Conservation (phyloP, 1,139 yeast species). For the Tardiomyces digboiensis region DNA sequence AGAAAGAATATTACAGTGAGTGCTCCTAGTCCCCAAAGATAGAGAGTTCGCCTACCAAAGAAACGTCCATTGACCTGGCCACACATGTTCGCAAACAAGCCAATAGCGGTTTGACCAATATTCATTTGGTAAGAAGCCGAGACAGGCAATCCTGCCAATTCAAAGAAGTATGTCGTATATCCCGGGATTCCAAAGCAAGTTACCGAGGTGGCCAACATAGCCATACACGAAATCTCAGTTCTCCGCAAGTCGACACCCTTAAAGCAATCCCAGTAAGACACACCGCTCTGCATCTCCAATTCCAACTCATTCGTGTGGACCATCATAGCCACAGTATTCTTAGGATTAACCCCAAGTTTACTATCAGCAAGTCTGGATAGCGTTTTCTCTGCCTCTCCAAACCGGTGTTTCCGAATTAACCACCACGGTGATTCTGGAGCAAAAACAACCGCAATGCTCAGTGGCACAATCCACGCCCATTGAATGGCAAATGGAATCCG, state of each 20-base stretch:
- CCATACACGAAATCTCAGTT: constrained; percentile 42
- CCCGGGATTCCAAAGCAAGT: constrained; percentile 41
- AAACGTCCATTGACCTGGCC: constrained; percentile 39
- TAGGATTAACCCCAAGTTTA: constrained; percentile 15
- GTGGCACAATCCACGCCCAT: constrained; percentile 52
- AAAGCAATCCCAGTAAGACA: constrained; percentile 41
- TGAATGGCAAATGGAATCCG: constrained; percentile 42
- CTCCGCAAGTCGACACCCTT: constrained; percentile 41
- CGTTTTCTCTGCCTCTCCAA: constrained; percentile 30
- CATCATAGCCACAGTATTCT: constrained; percentile 32
- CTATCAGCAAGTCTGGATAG: constrained; percentile 6
- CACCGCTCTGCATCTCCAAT: constrained; percentile 25
- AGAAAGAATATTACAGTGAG: not conserved
- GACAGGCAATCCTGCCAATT: constrained; percentile 17
- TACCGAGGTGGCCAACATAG: constrained; percentile 41
- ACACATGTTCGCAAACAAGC: constrained; percentile 43
- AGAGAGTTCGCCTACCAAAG: constrained; percentile 42
- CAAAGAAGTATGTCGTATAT: constrained; percentile 15
- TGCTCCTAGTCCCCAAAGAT: constrained; percentile 8
- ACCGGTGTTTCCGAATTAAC: constrained; percentile 32
- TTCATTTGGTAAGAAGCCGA: constrained; percentile 16
- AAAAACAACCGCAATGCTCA: constrained; percentile 36
- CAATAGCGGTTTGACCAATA: constrained; percentile 30
- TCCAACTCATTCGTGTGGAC: constrained; percentile 40
- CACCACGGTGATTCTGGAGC: constrained; percentile 55